Percentiles rank a stretch among this genome's conserved stretches.
Evolutionary conservation across 2,329 filamentous ascomycete genomes (phyloP).

Genomic region (Colletotrichum phormii): DNA sequence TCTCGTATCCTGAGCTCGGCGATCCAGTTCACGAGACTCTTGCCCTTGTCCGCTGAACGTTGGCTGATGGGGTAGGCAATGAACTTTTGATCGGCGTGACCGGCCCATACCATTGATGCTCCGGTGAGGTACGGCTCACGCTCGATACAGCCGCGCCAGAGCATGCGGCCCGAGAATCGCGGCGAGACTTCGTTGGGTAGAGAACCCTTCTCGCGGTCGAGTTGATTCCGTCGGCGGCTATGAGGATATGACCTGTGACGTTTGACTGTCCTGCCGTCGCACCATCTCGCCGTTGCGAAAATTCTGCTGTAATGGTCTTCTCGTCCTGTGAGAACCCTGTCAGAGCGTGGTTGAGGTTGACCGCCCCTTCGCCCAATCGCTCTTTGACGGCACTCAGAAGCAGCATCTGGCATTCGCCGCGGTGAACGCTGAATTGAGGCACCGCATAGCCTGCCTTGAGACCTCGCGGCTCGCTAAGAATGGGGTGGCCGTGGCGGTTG

Average conservation of each 20-base stretch:
- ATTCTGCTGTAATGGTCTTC: conserved; percentile 6
- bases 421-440: conserved; percentile 23
- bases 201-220: conserved; percentile 15
- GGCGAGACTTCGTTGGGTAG: conserved; percentile 24
- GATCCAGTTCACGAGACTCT: conserved; percentile 31
- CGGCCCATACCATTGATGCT: conserved; percentile 30
- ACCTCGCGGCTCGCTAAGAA: conserved; percentile 20
- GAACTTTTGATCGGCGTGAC: conserved; percentile 30
- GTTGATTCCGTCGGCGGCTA: conserved; percentile 32
- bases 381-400: conserved; percentile 26
- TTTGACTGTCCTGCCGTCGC: conserved; percentile 1
- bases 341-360: conserved; percentile 22
- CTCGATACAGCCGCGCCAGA: conserved; percentile 27
- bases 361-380: neutral
- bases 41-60: conserved; percentile 9
- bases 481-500: conserved; percentile 21
- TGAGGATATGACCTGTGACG: conserved; percentile 14
- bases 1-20: conserved; percentile 23
- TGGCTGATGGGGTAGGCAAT: conserved; percentile 30
- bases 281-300: conserved; percentile 14
- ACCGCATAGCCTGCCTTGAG: neutral
- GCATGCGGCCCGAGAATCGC: conserved; percentile 25
- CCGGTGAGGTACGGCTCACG: conserved; percentile 20
- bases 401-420: conserved; percentile 24
- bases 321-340: conserved; percentile 14